These are phyloP conservation scores for Puccinia novopanici DNA, from an alignment of 1,284 basidiomycete species.

Conservation along the genomic window DNA sequence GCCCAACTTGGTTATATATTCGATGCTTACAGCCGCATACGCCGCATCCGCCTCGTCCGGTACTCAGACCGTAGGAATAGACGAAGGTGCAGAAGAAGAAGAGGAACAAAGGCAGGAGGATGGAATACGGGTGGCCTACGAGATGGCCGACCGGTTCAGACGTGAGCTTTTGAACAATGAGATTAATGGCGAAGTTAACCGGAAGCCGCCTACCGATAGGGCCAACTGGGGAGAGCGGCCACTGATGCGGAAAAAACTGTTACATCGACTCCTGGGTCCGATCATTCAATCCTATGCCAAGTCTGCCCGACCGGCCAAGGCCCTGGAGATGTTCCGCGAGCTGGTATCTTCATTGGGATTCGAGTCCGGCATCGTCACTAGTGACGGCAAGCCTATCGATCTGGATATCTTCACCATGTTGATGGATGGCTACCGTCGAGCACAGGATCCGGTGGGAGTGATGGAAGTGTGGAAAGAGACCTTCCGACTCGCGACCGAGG, in stretches of 20 bases:
- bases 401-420: constrained; percentile 70
- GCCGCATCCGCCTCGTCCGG: constrained; percentile 51
- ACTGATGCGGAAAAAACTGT: constrained; percentile 53
- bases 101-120: constrained; percentile 50
- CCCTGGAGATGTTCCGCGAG: constrained; percentile 66
- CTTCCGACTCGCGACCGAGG: constrained; percentile 63
- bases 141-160: constrained; percentile 53
- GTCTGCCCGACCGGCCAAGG: constrained; percentile 64
- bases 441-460: constrained; percentile 66
- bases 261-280: constrained; percentile 65
- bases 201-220: constrained; percentile 48
- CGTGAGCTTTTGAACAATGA: constrained; percentile 63
- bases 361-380: constrained; percentile 14
- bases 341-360: constrained; percentile 61
- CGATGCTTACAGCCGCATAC: constrained; percentile 70
- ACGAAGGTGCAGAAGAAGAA: constrained; percentile 57
- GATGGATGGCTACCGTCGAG: constrained; percentile 74
- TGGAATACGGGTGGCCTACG: constrained; percentile 56
- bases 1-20: constrained; percentile 73
- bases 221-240: constrained; percentile 57
- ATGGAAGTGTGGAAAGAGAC: constrained; percentile 72
- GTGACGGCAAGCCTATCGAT: constrained; percentile 65
- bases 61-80: constrained; percentile 58
- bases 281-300: constrained; percentile 68
- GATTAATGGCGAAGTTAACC: constrained; percentile 62